phyloP scores from a whole-genome alignment of 1,284 basidiomycete species.

The Sporisorium exsertum region DNA sequence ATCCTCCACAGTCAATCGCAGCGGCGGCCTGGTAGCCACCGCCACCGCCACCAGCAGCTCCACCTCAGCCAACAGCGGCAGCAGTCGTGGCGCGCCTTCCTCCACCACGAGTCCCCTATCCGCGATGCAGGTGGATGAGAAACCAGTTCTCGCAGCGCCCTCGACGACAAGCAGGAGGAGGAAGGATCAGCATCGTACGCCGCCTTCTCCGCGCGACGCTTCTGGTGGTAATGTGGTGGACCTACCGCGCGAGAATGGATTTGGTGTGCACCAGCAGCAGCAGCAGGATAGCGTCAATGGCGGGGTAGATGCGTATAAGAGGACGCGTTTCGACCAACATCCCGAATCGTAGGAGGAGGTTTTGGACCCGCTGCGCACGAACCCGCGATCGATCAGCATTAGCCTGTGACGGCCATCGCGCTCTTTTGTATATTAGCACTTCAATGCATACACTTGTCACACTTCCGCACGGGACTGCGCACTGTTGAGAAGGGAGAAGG shows the following conservation, averaged over 20 bases:
- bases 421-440: too few relatives aligned
- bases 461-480: too few relatives aligned
- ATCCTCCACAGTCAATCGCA: slow-evolving; percentile 1
- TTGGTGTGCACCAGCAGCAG: background rate
- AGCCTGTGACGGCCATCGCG: too few relatives aligned
- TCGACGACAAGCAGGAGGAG: slow-evolving; percentile 9
- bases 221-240: background rate
- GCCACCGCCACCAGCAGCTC: background rate
- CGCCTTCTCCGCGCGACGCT: slow-evolving; percentile 16
- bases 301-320: slow-evolving; percentile 9
- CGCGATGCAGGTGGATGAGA: slow-evolving; percentile 32
- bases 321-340: slow-evolving; percentile 9
- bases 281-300: background rate
- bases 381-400: too few relatives aligned
- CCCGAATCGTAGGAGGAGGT: background rate
- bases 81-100: background rate
- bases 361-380: too few relatives aligned
- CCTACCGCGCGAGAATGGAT: background rate
- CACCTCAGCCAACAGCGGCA: background rate
- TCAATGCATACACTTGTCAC: too few relatives aligned
- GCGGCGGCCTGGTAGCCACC: background rate
- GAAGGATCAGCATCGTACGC: slow-evolving; percentile 31
- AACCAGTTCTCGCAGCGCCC: background rate
- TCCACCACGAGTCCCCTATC: slow-evolving; percentile 5
- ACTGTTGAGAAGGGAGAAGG: too few relatives aligned